Evolutionary conservation across 2,329 filamentous ascomycete species (phyloP), one percentile per base, ranked within the genome.

Genomic region (Arthrobotrys conoides): DNA sequence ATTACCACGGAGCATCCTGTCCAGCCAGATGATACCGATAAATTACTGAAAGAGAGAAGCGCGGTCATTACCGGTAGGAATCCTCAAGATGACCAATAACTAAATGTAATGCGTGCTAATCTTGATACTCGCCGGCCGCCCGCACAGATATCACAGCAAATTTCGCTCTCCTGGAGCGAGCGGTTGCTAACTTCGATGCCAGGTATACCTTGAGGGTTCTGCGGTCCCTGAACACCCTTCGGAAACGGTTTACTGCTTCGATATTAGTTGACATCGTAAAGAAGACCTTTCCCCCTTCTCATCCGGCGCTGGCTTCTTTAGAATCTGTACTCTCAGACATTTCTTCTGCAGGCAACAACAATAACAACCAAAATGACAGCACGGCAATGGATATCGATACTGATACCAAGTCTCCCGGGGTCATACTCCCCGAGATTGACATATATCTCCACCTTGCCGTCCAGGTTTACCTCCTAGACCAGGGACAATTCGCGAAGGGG

Each of bases 161-260:
- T 86, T 97, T 97, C 84, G 90, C 90, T 66, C 89, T 99, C 81
- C 89, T 99, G 83, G 94, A 97, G 83, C 92, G 94, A 83, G 96
- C 94, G 81, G 95, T 99, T 81, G 88, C 91, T 81, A 90, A 96
- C 82, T 99, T 98, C 85, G 96, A 99, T 86, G 90, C 94, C 76
- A 91, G 96, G 87, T 99, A 97, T 86, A 93, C 95, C 72, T 91
- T 99, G 80, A 90, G 96, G 84, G 96, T 96, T 80, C 89, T 99
- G 80, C 92, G 96, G 83, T 97, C 94, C 82, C 97, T 98, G 86
- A 97, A 96, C 48, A 94, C 94, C 70, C 91, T 98, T 84, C 93
- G 96, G 84, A 98, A 98, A 88, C 90, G 93, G 81, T 88, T 97
- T 82, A 93, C 91, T 14, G 89, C 92, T 75, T 92, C 95, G 82